Evolutionary conservation across 2,329 filamentous ascomycete genomes (phyloP), one percentile per base, ranked within the genome.

Genomic region (Arthroderma sp.): DNA sequence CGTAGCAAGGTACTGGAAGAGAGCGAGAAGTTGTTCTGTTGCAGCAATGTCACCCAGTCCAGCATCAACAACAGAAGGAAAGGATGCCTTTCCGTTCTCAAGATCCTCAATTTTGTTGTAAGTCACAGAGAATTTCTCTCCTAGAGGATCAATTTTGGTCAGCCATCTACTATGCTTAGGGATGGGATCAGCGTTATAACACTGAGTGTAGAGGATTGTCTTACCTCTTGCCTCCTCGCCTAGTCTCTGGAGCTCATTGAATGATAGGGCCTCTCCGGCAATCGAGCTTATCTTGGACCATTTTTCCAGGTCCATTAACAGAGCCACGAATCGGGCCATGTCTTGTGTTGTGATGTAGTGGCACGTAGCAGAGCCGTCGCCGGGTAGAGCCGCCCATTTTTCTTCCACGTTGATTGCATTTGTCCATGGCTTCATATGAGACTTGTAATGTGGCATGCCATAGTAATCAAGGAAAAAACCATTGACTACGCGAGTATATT

Each of bases 391-490:
- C 4, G 40, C 40, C 36, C 40, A 32, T 9, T 11, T 3, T 8
- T 34, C 36, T 30, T 30, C 9, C 15, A 42, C 36, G 31, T 42
- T 32, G 11, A 42, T 29, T 6, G 6, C 40, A 34, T 33, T 33
- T 9, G 40, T 11, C 15, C 33, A 32, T 5, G 40, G 40, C 27
- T 34, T 27, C 11, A 42, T 15, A 11, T 7, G 40, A 11, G 40
- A 27, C 9, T 32, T 30, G 30, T 5, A 5, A 6, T 42, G 33
- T 9, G 40, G 40, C 40, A 42, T 42, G 6, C 40, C 40, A 15
- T 22, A 42, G 8, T 42, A 42, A n/a, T 42, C 40, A 15, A 42
- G 33, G 15, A 42, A 42, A 22, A 33, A 42, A 4, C 40, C 40
- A 5, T 30, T 30, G 7, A 34, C 27, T 10, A 42, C 27, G 7